phyloP scores from a whole-genome alignment of 1,139 yeast genomes.

The Tardiomyces digboiensis region DNA sequence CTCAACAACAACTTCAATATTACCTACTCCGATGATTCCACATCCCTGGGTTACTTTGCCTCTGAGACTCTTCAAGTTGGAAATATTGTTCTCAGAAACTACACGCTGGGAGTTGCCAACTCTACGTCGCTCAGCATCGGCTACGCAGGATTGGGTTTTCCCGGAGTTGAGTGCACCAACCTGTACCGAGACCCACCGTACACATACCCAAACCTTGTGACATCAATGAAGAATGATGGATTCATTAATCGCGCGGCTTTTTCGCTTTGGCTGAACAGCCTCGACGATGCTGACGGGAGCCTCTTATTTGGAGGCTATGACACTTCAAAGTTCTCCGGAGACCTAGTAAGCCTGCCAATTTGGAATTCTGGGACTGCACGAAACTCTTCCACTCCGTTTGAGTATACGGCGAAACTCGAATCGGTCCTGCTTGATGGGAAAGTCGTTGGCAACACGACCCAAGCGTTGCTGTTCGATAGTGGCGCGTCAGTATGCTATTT shows the following conservation, averaged over 20 bases:
- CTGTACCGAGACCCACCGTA: not conserved
- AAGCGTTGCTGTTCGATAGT: not conserved
- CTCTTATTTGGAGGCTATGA: conserved; percentile 50
- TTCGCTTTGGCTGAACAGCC: conserved; percentile 38
- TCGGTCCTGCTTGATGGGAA: not conserved
- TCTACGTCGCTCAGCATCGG: not conserved
- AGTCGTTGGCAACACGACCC: not conserved
- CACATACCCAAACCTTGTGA: not conserved
- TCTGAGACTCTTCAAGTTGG: conserved; percentile 36
- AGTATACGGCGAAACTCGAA: not conserved
- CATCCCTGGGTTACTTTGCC: conserved; percentile 51
- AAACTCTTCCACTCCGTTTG: not conserved
- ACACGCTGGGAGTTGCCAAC: conserved; percentile 37
- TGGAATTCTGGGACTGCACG: not conserved
- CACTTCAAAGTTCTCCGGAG: conserved; percentile 38
- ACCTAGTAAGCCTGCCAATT: conserved; percentile 22
- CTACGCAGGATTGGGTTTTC: not conserved
- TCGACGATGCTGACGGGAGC: conserved; percentile 33
- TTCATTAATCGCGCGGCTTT: conserved; percentile 24
- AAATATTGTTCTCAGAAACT: conserved; percentile 31
- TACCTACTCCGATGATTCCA: conserved; percentile 45
- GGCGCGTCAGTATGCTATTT: not conserved
- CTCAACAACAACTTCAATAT: not conserved
- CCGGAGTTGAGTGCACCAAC: not conserved
- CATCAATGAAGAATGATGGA: not conserved